Evolutionary conservation across 2,329 filamentous ascomycete species (phyloP).

Genomic region (Beauveria scarabaeidicola): DNA sequence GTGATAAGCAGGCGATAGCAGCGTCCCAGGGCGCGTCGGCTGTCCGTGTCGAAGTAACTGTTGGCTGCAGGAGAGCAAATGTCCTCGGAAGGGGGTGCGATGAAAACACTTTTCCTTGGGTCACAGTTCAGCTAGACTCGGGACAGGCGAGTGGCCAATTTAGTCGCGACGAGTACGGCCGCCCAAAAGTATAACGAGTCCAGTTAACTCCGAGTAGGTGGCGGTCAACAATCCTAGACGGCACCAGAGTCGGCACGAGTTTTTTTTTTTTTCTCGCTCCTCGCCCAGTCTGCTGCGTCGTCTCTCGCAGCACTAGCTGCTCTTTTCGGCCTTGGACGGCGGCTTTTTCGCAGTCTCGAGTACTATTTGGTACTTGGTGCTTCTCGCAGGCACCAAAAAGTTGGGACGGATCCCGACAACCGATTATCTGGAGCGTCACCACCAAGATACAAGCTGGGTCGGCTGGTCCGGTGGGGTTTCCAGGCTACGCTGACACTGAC

Average conservation of each 20-base stretch:
- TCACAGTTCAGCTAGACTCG: background rate
- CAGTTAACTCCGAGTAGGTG: conserved; percentile 8
- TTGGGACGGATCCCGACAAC: conserved; percentile 10
- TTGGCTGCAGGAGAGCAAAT: conserved; percentile 7
- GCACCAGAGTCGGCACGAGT: background rate
- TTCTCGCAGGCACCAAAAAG: background rate
- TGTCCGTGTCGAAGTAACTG: conserved; percentile 1
- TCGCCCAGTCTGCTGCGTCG: background rate
- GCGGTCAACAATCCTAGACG: conserved; percentile 2
- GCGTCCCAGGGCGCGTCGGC: background rate
- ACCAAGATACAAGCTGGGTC: conserved; percentile 7
- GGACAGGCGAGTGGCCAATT: conserved; percentile 7
- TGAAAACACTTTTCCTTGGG: conserved; percentile 5
- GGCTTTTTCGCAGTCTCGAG: background rate
- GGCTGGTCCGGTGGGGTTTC: conserved; percentile 2
- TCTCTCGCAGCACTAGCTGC: background rate
- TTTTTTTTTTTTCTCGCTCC: background rate
- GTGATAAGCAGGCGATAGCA: background rate
- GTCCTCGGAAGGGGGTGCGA: background rate
- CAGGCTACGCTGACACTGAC: conserved; percentile 3
- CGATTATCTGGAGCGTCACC: conserved; percentile 9
- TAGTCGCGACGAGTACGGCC: conserved; percentile 3
- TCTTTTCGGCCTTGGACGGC: background rate
- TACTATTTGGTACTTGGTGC: conserved; percentile 5
- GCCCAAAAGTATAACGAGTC: conserved; percentile 1